Base-by-base conservation (phyloP, 1,284 basidiomycete genomes). In the Fistulinella cinereoalba region DNA sequence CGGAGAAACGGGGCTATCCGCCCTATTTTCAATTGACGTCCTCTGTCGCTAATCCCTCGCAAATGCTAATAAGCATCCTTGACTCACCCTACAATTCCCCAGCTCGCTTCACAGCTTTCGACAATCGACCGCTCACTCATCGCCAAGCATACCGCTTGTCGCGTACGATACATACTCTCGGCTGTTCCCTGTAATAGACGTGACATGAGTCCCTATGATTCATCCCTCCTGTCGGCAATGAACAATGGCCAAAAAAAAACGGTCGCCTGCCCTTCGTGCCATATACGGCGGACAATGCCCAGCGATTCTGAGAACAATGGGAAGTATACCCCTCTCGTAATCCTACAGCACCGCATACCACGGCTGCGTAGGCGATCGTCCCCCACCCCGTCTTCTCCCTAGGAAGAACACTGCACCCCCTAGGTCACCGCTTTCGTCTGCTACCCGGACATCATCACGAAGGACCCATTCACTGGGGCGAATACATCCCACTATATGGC, bases 101-200 rank as follows among this genome's bases (percentile, higher is more conserved):
- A 77, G 4, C 54, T 44, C 9, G 61, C 63, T 22, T 52, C 58
- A 46, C 75, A 76, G 47, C 71, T 71, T 48, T 76, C 71, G 19
- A 76, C 58, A n/a, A 77, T 53, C 13, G 68, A 67, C 32, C 71
- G 62, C 47, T 77, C 75, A 7, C 63, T 55, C 25, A 77, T 56
- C 21, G 69, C 70, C 44, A 73, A 58, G 47, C 56, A 52, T 23
- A 74, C 53, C 5, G 70, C 74, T 36, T 64, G 50, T 11, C 68
- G 67, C 37, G 72, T 76, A 47, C 69, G 67, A 12, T 37, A 13
- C 64, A 68, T 62, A 28, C 29, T 10, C 0, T 41, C 49, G 16
- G 62, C 56, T 9, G 50, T 60, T 32, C 45, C 55, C 60, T 64
- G 37, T 50, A 41, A 9, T 18, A 19, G 13, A 40, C n/a, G 16